Base-by-base conservation (phyloP, 78 protist species). In the Dictyostelium intermedium region DNA sequence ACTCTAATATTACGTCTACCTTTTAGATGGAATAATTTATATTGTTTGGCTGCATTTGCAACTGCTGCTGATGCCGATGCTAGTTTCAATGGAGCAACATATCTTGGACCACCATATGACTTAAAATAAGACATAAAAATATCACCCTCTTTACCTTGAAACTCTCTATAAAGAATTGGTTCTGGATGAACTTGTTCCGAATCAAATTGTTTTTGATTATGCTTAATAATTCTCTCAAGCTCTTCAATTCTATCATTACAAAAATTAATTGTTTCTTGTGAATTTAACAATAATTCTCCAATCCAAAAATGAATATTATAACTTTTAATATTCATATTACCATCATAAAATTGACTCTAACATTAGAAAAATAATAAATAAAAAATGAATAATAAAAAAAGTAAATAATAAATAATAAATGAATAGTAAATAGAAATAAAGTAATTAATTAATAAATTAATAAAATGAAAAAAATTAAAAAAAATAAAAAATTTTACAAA, bases 111-210 rank as follows among this genome's bases (percentile, higher is more conserved):
- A 39, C 87, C 74, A 18, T 66, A 16, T 1, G 20, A 69, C 18
- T 30, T 30, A 73, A 91, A 96, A 4, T 66, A 43, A 1, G 84
- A 34, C 45, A 96, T 66, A 87, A 96, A 96, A 4, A 56, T 30
- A 7, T 61, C 60, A 5, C 91, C 60, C 63, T 96, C 97, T 16
- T 45, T 27, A 2, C 34, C 27, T 79, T 82, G 91, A 47, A 89
- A 73, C 50, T 96, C 97, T 27, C 97, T 20, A 63, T 96, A 80
- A 8, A 78, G 87, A 45, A 85, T 43, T 63, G 97, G 92, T 20
- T 10, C 81, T 10, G 85, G 72, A 35, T 84, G 73, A 32, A 77
- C 13, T 56, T 11, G 6, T 23, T 27, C 32, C 2, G 79, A 34
- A 30, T 72, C 45, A 72, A 72, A 72, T 34, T 72, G 79, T 6